These are phyloP conservation scores for Albifimbria verrucaria DNA, from an alignment of 2,329 filamentous ascomycete genomes.

Conservation along the genomic window DNA sequence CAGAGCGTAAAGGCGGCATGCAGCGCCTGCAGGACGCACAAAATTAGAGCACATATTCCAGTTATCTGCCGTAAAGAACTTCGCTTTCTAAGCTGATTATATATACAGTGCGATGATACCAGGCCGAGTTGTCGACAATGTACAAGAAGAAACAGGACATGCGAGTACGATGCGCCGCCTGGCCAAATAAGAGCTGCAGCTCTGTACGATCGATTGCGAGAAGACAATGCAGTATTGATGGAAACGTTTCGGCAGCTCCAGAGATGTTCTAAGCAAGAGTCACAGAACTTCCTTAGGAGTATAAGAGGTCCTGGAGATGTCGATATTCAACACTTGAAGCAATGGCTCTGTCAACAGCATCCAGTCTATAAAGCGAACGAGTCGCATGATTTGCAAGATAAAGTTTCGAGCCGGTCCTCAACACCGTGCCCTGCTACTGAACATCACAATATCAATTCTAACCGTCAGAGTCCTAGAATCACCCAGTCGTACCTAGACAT, in stretches of 20 bases:
- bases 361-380: background rate
- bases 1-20: background rate
- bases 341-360: background rate
- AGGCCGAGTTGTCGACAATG: background rate
- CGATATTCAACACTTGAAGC: background rate
- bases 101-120: background rate
- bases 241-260: background rate
- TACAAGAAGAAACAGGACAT: background rate
- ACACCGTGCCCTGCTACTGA: background rate
- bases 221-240: background rate
- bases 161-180: background rate
- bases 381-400: background rate
- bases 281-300: background rate
- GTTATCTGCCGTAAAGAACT: background rate
- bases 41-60: background rate
- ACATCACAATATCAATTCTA: background rate
- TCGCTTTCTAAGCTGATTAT: background rate
- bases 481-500: background rate
- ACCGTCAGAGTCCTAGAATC: background rate
- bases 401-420: background rate
- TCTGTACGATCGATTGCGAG: background rate
- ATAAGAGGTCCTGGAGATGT: background rate
- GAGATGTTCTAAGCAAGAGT: background rate
- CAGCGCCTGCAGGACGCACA: background rate
- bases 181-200: background rate